phyloP scores from a whole-genome alignment of 352 stramenopile species.

The Phytophthora multivora region DNA sequence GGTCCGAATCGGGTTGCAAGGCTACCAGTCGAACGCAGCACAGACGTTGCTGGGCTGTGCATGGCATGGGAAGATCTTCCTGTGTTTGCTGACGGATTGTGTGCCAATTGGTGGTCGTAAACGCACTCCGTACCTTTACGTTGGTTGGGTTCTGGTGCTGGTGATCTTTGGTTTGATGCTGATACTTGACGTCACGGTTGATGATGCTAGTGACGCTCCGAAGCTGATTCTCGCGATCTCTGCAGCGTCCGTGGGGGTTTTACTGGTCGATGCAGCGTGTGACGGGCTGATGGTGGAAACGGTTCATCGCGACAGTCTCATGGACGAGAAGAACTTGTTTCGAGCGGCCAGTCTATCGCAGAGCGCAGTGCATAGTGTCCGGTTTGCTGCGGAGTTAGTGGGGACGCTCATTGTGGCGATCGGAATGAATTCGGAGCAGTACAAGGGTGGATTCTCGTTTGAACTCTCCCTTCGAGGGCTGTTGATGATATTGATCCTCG shows the following conservation, averaged over 20 bases:
- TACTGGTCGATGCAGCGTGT: conserved; percentile 71
- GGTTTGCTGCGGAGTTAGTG: conserved; percentile 58
- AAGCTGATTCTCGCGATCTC: conserved; percentile 55
- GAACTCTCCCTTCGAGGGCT: conserved; percentile 47
- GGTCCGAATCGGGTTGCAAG: conserved; percentile 64
- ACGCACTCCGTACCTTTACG: conserved; percentile 72
- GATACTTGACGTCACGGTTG: conserved; percentile 18
- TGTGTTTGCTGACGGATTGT: conserved; percentile 70
- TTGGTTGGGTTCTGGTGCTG: conserved; percentile 55
- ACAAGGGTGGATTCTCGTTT: conserved; percentile 54
- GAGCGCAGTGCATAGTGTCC: conserved; percentile 68
- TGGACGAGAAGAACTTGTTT: conserved; percentile 1
- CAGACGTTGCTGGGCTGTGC: conserved; percentile 67
- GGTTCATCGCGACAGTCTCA: conserved; percentile 59
- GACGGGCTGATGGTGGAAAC: conserved; percentile 84
- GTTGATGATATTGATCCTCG: conserved; percentile 38
- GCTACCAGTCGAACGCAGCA: conserved; percentile 65
- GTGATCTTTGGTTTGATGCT: conserved; percentile 43
- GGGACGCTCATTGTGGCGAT: conserved; percentile 60
- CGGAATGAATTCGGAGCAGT: conserved; percentile 64
- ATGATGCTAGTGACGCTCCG: conserved; percentile 32
- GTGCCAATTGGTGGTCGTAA: conserved; percentile 59
- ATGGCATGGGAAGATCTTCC: conserved; percentile 70
- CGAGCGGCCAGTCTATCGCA: conserved; percentile 30
- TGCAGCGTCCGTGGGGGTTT: conserved; percentile 53